Evolutionary conservation across 1,284 basidiomycete species (phyloP).

Genomic region (Rhodotorula glutinis): DNA sequence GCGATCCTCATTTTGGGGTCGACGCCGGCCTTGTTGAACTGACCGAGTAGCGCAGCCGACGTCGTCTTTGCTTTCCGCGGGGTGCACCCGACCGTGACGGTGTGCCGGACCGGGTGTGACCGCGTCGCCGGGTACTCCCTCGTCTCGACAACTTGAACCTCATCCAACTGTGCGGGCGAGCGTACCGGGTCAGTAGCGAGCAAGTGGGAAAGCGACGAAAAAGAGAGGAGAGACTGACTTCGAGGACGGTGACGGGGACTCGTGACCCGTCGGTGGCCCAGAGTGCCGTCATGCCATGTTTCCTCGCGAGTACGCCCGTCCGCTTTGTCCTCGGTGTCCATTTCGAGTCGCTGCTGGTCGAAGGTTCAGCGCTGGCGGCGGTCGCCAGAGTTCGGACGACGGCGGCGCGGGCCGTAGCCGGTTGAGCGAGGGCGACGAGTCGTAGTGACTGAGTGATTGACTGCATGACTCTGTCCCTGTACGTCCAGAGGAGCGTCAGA

Average conservation of each 20-base stretch:
- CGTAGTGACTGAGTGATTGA: constrained; percentile 7
- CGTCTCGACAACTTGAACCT: constrained; percentile 51
- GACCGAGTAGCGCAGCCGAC: constrained; percentile 73
- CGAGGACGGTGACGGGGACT: constrained; percentile 88
- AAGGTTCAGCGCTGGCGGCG: not conserved
- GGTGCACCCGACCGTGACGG: constrained; percentile 51
- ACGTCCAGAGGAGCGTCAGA: not conserved
- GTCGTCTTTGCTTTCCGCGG: constrained; percentile 52
- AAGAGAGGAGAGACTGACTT: constrained; percentile 69
- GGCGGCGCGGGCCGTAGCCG: not conserved
- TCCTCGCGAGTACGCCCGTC: constrained; percentile 91
- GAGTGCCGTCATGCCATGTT: constrained; percentile 91
- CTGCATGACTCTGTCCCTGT: constrained; percentile 8
- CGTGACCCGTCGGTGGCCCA: constrained; percentile 87
- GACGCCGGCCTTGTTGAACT: constrained; percentile 79
- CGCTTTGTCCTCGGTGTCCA: constrained; percentile 86
- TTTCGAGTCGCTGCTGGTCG: not conserved
- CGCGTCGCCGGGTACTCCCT: constrained; percentile 44
- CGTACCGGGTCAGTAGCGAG: not conserved
- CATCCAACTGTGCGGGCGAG: constrained; percentile 50
- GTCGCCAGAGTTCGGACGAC: constrained; percentile 21
- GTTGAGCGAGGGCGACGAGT: not conserved
- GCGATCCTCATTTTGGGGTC: constrained; percentile 80
- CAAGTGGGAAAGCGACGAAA: constrained; percentile 31
- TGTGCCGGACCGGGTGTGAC: constrained; percentile 48